These are phyloP conservation scores for Bipolaris gigantea DNA, from an alignment of 2,329 filamentous ascomycete species.

Conservation along the genomic window DNA sequence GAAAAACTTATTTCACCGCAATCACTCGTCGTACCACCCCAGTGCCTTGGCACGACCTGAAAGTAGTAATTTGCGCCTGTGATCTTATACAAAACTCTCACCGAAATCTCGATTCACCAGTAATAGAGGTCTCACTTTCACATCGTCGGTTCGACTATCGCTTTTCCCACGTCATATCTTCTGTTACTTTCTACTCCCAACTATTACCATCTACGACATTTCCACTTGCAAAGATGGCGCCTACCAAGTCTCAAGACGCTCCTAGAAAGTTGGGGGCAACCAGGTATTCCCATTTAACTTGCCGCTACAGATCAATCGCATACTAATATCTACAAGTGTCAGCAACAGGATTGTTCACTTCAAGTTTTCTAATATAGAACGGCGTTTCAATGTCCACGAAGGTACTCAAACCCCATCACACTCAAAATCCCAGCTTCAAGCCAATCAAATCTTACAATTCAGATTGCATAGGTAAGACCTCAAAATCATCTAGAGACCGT, in stretches of 20 bases:
- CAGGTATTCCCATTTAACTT: not conserved
- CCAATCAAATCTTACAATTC: not conserved
- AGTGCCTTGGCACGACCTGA: no score
- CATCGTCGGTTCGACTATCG: not conserved
- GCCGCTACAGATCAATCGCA: not conserved
- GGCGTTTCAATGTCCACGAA: constrained; percentile 23
- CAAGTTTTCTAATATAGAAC: constrained; percentile 6
- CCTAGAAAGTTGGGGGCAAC: constrained; percentile 1
- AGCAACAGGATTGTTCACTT: constrained; percentile 11
- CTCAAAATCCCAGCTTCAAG: not conserved
- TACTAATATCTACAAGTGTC: constrained; percentile 1
- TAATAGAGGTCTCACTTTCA: not conserved
- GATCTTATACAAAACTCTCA: not conserved
- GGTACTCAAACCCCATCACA: not conserved
- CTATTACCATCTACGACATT: not conserved
- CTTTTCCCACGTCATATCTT: not conserved
- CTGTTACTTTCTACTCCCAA: not conserved
- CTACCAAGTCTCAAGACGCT: not conserved
- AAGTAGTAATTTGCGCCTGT: no score
- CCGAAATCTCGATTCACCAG: not conserved
- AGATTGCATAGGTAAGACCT: constrained; percentile 25
- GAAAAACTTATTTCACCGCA: no score
- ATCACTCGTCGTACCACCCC: no score
- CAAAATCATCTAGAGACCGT: constrained; percentile 14
- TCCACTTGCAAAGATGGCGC: not conserved